Evolutionary conservation across 169 alveolate species (phyloP).

Genomic region (Prorocentrum cordatum): DNA sequence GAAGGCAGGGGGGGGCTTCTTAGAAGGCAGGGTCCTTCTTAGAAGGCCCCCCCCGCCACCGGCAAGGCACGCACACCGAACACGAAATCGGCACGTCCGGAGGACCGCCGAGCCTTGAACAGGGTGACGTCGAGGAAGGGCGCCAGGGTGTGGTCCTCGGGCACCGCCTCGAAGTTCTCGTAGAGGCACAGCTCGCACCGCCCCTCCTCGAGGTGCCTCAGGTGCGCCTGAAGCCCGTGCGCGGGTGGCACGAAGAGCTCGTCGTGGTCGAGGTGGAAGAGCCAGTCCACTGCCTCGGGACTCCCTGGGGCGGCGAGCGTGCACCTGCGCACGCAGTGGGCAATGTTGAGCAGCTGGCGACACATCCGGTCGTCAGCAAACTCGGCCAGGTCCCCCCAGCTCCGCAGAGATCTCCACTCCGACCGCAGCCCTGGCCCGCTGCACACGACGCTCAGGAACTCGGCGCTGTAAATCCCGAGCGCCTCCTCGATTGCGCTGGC

Average conservation of each 20-base stretch:
- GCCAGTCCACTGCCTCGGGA: constrained; percentile 25
- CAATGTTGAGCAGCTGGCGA: constrained; percentile 58
- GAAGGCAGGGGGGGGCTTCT: too few relatives aligned
- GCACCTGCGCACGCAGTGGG: not conserved
- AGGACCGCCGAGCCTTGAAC: not conserved
- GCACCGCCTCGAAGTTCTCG: constrained; percentile 53
- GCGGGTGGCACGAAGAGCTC: constrained; percentile 53
- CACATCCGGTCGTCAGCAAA: constrained; percentile 55
- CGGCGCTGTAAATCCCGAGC: not conserved
- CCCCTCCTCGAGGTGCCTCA: not conserved
- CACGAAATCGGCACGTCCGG: not conserved
- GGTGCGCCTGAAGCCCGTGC: constrained; percentile 47
- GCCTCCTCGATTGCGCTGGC: not conserved
- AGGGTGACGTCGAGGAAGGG: constrained; percentile 25
- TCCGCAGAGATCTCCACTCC: constrained; percentile 10
- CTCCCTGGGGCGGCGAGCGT: not conserved
- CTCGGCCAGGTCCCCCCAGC: constrained; percentile 17
- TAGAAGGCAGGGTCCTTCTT: too few relatives aligned
- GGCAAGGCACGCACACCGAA: not conserved
- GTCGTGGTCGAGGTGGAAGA: constrained; percentile 46
- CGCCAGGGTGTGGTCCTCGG: constrained; percentile 6
- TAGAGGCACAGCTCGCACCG: constrained; percentile 25
- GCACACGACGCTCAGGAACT: not conserved
- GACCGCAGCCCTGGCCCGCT: not conserved
- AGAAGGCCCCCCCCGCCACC: too few relatives aligned